These are phyloP conservation scores for Fusarium chaquense DNA, from an alignment of 2,329 filamentous ascomycete species.

Conservation along the genomic window DNA sequence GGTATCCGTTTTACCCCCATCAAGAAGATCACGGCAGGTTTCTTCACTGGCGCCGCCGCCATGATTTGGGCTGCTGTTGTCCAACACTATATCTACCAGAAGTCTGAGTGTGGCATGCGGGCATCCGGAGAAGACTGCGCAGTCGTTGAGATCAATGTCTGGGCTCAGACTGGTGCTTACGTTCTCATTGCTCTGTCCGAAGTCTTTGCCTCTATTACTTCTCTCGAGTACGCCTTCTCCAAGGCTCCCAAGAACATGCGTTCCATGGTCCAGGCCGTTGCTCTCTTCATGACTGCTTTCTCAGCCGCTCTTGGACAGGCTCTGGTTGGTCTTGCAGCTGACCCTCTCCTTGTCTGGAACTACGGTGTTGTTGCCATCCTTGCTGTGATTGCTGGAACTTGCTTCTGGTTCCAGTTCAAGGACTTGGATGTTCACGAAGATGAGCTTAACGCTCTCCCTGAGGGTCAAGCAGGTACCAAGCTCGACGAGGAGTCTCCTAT, in stretches of 20 bases:
- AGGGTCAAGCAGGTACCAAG: slow-evolving; percentile 49
- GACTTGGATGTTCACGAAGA: slow-evolving; percentile 74
- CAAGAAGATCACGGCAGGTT: slow-evolving; percentile 78
- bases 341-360: slow-evolving; percentile 80
- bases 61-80: slow-evolving; percentile 68
- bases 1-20: slow-evolving; percentile 79
- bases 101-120: slow-evolving; percentile 67
- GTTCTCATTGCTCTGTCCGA: slow-evolving; percentile 63
- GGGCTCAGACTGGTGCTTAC: slow-evolving; percentile 66
- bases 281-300: slow-evolving; percentile 77
- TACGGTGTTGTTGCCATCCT: slow-evolving; percentile 76
- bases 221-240: slow-evolving; percentile 80
- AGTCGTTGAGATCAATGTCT: slow-evolving; percentile 67
- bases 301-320: slow-evolving; percentile 76
- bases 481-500: slow-evolving; percentile 40
- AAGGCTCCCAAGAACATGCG: slow-evolving; percentile 84
- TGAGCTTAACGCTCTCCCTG: slow-evolving; percentile 69
- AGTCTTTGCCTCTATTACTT: slow-evolving; percentile 64
- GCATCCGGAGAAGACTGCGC: slow-evolving; percentile 48
- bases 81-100: slow-evolving; percentile 73
- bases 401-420: slow-evolving; percentile 77
- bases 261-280: slow-evolving; percentile 75
- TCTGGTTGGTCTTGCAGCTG: slow-evolving; percentile 56
- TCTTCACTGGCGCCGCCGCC: slow-evolving; percentile 71
- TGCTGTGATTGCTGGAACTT: slow-evolving; percentile 69